Evolutionary conservation across 2,329 filamentous ascomycete species (phyloP), one percentile per base, ranked within the genome.

Genomic region (Ascochyta clinopodiicola): DNA sequence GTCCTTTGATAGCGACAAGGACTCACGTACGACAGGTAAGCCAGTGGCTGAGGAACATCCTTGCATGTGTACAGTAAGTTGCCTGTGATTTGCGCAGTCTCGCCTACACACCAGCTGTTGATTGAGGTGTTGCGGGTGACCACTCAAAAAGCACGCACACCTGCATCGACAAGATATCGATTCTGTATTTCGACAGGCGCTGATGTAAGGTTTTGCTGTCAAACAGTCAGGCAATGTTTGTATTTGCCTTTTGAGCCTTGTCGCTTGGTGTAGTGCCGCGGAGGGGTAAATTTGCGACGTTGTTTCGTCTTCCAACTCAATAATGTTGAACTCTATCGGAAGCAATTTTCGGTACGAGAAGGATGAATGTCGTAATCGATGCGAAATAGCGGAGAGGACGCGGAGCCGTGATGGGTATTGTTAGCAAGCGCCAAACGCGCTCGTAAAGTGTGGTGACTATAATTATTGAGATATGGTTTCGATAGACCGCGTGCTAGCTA

Each of bases 381-480:
- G 42, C 31, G 42, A 31, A 24, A 37, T 27, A 32, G 52, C 25
- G 37, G 36, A 51, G 21, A 36, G 36, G 21, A 13, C 27, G 36
- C 38, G 39, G 39, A 36, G 46, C 38, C 36, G 34, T 47, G n/a
- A 36, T 13, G 37, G 17, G 17, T 17, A 17, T 46, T 24, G 46
- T 34, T 31, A 56, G 43, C 52, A 56, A 56, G 46, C 52, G 52
- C 52, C 36, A 46, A 51, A 56, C 46, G 52, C 43, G 52, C 52
- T 43, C 15, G 37, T 24, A 31, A 42, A 21, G 25, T 51, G 39
- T 29, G 21, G 38, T 43, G 27, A 51, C 52, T 44, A 47, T 43
- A 43, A 56, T 43, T 51, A 51, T 44, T 27, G 25, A 34, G 47
- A 43, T 43, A 50, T 44, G 32, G 36, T 51, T 50, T 56, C 42